Percentiles rank a stretch among this genome's conserved stretches.
These are phyloP conservation scores for Chalaropsis ovoidea DNA, from an alignment of 2,329 filamentous ascomycete genomes.

Conservation along the genomic window DNA sequence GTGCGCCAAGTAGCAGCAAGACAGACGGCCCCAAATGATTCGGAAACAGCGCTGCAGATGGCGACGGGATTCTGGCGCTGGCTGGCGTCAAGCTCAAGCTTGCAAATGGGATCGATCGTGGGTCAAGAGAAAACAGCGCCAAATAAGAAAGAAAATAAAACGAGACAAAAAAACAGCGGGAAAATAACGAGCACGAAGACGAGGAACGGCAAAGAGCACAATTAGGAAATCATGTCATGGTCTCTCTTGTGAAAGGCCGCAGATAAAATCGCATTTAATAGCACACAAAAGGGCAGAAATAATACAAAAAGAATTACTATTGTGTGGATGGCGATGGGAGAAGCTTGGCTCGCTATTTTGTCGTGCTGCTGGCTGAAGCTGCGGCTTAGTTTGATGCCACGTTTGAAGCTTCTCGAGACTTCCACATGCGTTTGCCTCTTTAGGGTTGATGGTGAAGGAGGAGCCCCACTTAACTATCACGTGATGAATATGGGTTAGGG, in stretches of 20 bases:
- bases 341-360: neutral
- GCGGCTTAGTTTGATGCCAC: conserved; percentile 27
- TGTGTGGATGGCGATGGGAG: neutral
- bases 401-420: conserved; percentile 27
- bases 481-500: neutral
- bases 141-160: conserved; percentile 1
- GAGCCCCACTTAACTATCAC: conserved; percentile 2
- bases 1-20: neutral
- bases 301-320: conserved; percentile 1
- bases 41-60: too few relatives aligned
- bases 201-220: neutral
- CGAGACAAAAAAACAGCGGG: neutral
- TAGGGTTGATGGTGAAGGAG: conserved; percentile 17
- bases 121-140: conserved; percentile 23
- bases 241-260: neutral
- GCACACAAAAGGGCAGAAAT: conserved; percentile 3
- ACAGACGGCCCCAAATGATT: neutral
- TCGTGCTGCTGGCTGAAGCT: neutral
- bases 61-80: neutral
- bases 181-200: neutral
- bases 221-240: conserved; percentile 4
- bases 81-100: neutral
- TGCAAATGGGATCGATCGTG: neutral
- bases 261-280: conserved; percentile 6
- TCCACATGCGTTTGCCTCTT: conserved; percentile 18